Conservation (phyloP, 1,139 yeast genomes). For the Blastobotrys buckinghamii region DNA sequence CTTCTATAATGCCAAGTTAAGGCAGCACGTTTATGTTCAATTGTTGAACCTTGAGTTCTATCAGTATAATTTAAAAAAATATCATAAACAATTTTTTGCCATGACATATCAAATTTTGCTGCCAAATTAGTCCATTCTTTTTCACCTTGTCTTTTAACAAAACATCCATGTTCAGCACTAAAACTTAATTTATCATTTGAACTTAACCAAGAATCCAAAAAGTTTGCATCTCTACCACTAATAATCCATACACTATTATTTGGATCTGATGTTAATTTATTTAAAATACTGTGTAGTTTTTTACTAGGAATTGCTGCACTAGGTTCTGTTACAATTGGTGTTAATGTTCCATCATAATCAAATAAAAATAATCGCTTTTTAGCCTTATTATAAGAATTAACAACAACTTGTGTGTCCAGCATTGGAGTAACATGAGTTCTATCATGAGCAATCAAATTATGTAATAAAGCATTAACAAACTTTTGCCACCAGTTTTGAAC, state of each 20-base stretch:
- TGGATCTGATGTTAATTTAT: slow-evolving; percentile 64
- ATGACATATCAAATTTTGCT: slow-evolving; percentile 79
- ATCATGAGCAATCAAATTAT: slow-evolving; percentile 42
- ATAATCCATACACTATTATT: slow-evolving; percentile 89
- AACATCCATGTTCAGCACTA: slow-evolving; percentile 97
- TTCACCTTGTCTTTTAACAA: slow-evolving; percentile 62
- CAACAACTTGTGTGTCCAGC: slow-evolving; percentile 58
- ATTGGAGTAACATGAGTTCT: slow-evolving; percentile 70
- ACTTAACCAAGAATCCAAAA: slow-evolving; percentile 88
- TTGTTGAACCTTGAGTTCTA: slow-evolving; percentile 82
- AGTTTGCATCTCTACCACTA: slow-evolving; percentile 90
- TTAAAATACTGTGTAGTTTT: slow-evolving; percentile 55
- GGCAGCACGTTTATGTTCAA: slow-evolving; percentile 89
- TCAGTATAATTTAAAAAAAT: slow-evolving; percentile 72
- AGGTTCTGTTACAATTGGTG: slow-evolving; percentile 94
- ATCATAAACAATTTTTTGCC: slow-evolving; percentile 79
- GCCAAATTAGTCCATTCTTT: slow-evolving; percentile 78
- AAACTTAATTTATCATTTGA: slow-evolving; percentile 57
- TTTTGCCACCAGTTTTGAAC: slow-evolving; percentile 76
- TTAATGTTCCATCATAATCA: slow-evolving; percentile 95
- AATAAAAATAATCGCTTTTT: slow-evolving; percentile 72
- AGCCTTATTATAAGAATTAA: slow-evolving; percentile 51
- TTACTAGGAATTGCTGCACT: slow-evolving; percentile 97
- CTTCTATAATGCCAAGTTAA: slow-evolving; percentile 97
- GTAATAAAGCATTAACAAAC: slow-evolving; percentile 51